Percentiles rank a stretch among this genome's conserved stretches.
Evolutionary conservation across 805 yeast species (phyloP).

Genomic region (Wickerhamiella bombiphila): DNA sequence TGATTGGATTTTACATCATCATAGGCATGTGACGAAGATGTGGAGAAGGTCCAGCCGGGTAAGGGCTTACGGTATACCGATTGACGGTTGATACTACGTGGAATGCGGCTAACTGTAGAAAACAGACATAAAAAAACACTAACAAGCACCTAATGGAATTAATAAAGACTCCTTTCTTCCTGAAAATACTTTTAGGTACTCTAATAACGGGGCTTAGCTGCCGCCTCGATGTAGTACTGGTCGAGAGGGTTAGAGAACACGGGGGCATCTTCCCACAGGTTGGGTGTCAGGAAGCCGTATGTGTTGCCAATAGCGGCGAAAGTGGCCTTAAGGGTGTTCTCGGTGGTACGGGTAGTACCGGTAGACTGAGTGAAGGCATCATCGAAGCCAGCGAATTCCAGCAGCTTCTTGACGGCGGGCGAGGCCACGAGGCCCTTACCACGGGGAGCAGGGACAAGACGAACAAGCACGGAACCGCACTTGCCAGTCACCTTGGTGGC

Average conservation of each 20-base stretch:
- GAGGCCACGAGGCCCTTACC: constrained; percentile 99
- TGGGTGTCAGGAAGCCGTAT: constrained; percentile 99
- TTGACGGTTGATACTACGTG: too few species aligned
- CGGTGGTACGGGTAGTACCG: constrained; percentile 98
- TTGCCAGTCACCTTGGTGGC: constrained; percentile 97
- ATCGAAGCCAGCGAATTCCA: constrained; percentile 99
- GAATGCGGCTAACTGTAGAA: too few species aligned
- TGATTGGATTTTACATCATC: too few species aligned
- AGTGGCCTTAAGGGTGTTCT: constrained; percentile 99
- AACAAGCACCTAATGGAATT: too few species aligned
- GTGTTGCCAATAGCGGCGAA: constrained; percentile 99
- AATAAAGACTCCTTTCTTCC: too few species aligned
- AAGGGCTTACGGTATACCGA: too few species aligned
- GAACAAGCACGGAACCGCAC: constrained; percentile 98
- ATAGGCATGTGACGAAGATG: too few species aligned
- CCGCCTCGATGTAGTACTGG: constrained; percentile 40
- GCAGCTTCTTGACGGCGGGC: constrained; percentile 97
- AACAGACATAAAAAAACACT: too few species aligned
- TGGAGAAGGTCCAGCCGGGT: too few species aligned
- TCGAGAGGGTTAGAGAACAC: constrained; percentile 90
- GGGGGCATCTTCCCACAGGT: constrained; percentile 86
- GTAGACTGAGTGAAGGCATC: constrained; percentile 98
- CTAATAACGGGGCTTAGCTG: not conserved
- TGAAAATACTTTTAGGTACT: too few species aligned
- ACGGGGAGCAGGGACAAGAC: constrained; percentile 99